Percentiles rank a stretch among this genome's conserved stretches.
phyloP scores from a whole-genome alignment of 306 rosid species.

The Rubus idaeus region DNA sequence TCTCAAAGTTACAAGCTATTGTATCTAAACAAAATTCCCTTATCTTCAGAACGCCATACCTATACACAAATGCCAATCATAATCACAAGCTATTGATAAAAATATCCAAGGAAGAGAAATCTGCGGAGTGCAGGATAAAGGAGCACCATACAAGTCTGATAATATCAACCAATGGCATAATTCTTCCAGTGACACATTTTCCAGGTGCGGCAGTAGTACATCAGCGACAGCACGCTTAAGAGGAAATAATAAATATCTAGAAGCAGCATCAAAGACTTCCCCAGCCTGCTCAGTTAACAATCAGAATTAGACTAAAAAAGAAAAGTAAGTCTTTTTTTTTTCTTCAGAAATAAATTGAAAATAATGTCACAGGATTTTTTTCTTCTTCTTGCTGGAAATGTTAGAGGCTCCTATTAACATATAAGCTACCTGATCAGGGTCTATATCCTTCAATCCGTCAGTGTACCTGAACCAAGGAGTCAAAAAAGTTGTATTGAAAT shows the following conservation, averaged over 20 bases:
- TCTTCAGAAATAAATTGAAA: background rate
- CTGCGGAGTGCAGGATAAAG: slow-evolving; percentile 13
- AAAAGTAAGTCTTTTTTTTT: background rate
- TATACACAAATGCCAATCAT: slow-evolving; percentile 29
- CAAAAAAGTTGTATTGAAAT: slow-evolving; percentile 10
- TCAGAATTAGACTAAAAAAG: slow-evolving; percentile 27
- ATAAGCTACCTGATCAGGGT: slow-evolving; percentile 70
- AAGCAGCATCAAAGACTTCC: slow-evolving; percentile 90
- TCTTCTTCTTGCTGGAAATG: slow-evolving; percentile 10
- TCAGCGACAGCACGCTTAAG: slow-evolving; percentile 94
- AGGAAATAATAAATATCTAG: slow-evolving; percentile 87
- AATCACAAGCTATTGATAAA: slow-evolving; percentile 13
- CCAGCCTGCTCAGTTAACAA: slow-evolving; percentile 57
- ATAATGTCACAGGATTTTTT: background rate
- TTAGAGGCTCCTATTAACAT: slow-evolving; percentile 14
- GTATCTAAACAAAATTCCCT: slow-evolving; percentile 86
- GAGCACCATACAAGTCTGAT: slow-evolving; percentile 69
- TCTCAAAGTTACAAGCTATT: slow-evolving; percentile 82
- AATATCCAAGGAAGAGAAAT: slow-evolving; percentile 17
- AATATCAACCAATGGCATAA: slow-evolving; percentile 83
- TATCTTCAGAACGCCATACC: slow-evolving; percentile 87
- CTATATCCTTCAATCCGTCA: slow-evolving; percentile 76
- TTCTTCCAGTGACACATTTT: slow-evolving; percentile 77
- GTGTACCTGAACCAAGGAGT: slow-evolving; percentile 74
- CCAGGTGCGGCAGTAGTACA: slow-evolving; percentile 77